These are phyloP conservation scores for Erythrophleum ivorense DNA, from an alignment of 331 rosid species.

Conservation along the genomic window DNA sequence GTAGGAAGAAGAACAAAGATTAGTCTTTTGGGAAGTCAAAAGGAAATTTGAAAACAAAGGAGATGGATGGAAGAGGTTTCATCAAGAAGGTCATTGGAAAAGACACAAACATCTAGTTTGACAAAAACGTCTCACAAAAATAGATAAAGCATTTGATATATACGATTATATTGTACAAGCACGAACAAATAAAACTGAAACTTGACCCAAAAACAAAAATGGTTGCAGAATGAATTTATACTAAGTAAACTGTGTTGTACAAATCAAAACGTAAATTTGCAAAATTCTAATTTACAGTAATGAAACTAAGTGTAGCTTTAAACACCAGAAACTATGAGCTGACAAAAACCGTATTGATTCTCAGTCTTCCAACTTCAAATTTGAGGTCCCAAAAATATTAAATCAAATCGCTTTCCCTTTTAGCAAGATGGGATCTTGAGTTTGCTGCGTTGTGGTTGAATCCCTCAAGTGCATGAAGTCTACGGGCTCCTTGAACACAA, in stretches of 20 bases:
- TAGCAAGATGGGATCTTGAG: no score
- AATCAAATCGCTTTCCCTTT: no score
- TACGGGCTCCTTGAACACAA: no score
- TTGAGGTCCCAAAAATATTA: not conserved
- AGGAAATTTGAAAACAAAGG: no score
- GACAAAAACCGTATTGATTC: not conserved
- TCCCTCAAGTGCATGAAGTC: no score
- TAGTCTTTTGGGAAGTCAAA: no score
- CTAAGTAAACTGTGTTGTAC: not conserved
- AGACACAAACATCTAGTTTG: no score
- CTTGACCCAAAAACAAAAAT: not conserved
- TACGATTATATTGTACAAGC: not conserved
- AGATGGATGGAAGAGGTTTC: no score
- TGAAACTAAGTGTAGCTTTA: not conserved
- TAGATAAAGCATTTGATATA: not conserved
- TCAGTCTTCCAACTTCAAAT: not conserved
- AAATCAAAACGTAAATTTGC: constrained; percentile 10
- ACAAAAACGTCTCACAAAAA: not conserved
- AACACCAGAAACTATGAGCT: not conserved
- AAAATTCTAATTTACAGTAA: constrained; percentile 36
- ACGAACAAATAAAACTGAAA: constrained; percentile 1
- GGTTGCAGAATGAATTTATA: not conserved
- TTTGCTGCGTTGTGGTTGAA: no score
- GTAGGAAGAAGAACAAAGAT: no score
- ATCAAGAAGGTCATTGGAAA: no score